A percentile compares a stretch with the other conserved stretches of the same genome.
phyloP scores from a whole-genome alignment of 192 early-diverging fungal genomes.

The Mortierella alpina region DNA sequence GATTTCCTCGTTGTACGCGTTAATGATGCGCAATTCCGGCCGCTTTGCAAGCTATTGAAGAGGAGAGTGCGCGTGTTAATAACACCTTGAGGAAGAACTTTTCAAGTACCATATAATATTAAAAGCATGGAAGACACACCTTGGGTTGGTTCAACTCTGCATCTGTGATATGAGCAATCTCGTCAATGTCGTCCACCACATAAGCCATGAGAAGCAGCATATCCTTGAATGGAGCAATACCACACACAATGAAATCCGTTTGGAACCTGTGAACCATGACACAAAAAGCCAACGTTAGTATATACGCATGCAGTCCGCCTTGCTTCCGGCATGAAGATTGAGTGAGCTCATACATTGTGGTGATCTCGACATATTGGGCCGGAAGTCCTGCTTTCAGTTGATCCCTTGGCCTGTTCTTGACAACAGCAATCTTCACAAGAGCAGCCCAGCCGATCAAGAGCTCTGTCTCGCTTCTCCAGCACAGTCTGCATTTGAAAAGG shows the following conservation, averaged over 20 bases:
- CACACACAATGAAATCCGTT: slow-evolving; percentile 85
- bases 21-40: slow-evolving; percentile 93
- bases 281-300: background rate
- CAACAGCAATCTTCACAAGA: slow-evolving; percentile 84
- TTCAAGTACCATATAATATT: background rate
- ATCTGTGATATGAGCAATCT: slow-evolving; percentile 62
- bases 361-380: slow-evolving; percentile 67
- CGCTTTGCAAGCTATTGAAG: slow-evolving; percentile 64
- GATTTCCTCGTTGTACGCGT: slow-evolving; percentile 82
- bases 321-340: slow-evolving; percentile 9
- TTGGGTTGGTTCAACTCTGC: slow-evolving; percentile 39
- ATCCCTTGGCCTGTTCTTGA: slow-evolving; percentile 67
- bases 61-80: background rate
- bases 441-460: slow-evolving; percentile 97
- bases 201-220: slow-evolving; percentile 79
- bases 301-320: background rate
- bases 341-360: slow-evolving; percentile 51
- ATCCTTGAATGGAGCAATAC: slow-evolving; percentile 85
- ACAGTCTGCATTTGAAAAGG: slow-evolving; percentile 85
- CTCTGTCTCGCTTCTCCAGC: slow-evolving; percentile 83
- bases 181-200: slow-evolving; percentile 63
- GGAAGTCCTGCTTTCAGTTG: slow-evolving; percentile 49
- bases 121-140: slow-evolving; percentile 17
- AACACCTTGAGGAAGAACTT: background rate
- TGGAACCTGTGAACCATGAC: slow-evolving; percentile 64